Evolutionary conservation across 1,284 basidiomycete species (phyloP).

Genomic region (Microbotryomycetes sp.): DNA sequence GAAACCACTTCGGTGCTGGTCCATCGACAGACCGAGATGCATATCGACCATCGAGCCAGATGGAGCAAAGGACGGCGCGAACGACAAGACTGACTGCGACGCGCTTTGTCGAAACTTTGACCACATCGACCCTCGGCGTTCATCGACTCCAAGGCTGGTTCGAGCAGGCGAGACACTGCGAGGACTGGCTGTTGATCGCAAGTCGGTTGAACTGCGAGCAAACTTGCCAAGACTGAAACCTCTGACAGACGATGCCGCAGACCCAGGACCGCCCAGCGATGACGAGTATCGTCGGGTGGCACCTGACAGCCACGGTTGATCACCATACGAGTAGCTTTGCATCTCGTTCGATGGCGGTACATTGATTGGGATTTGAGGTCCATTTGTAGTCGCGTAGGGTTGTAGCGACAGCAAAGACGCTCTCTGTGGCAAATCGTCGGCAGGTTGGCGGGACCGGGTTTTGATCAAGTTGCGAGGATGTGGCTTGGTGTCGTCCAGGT

Average conservation of each 20-base stretch:
- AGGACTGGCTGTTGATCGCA: conserved; percentile 23
- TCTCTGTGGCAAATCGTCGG: background rate
- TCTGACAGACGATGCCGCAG: conserved; percentile 26
- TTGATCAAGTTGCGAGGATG: background rate
- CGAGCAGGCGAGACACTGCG: conserved; percentile 24
- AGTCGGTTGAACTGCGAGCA: conserved; percentile 26
- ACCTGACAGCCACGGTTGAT: conserved; percentile 32
- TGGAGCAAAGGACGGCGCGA: conserved; percentile 41
- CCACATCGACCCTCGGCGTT: conserved; percentile 21
- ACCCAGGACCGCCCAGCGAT: conserved; percentile 30
- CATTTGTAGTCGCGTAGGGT: background rate
- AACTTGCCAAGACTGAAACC: conserved; percentile 25
- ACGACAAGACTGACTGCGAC: conserved; percentile 37
- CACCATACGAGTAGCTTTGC: conserved; percentile 24
- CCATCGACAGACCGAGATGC: conserved; percentile 42
- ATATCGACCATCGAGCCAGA: conserved; percentile 46
- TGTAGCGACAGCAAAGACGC: background rate
- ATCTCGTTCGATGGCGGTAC: background rate
- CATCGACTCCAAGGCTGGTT: conserved; percentile 13
- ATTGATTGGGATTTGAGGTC: background rate
- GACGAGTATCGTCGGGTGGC: conserved; percentile 21
- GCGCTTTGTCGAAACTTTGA: conserved; percentile 32
- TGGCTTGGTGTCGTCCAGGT: conserved; percentile 50
- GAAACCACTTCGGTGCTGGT: conserved; percentile 28
- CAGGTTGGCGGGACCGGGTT: background rate